Conservation (phyloP, 2,329 filamentous ascomycete species). For the Colletotrichum sp. region DNA sequence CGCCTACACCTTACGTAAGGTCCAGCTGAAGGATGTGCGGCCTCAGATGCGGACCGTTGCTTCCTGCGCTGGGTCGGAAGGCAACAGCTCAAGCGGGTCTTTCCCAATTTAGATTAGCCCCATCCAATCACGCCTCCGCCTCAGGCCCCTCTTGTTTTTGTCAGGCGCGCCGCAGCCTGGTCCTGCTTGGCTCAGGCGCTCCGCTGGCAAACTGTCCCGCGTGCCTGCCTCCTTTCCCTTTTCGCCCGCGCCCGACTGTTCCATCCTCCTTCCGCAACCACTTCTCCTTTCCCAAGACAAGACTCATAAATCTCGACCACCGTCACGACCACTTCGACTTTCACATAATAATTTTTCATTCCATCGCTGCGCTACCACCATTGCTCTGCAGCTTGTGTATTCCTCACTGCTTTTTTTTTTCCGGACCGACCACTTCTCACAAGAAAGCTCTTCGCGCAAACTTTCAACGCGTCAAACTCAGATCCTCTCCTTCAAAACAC, state of each 20-base stretch:
- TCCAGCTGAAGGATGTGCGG: neutral
- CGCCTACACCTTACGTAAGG: neutral
- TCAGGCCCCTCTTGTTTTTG: conserved; percentile 15
- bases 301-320: neutral
- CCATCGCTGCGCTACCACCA: neutral
- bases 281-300: conserved; percentile 1
- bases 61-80: conserved; percentile 3
- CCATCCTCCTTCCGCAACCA: conserved; percentile 1
- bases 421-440: neutral
- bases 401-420: neutral
- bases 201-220: conserved; percentile 5
- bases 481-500: neutral
- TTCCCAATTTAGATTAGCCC: neutral
- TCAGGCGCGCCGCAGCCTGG: conserved; percentile 15
- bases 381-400: conserved; percentile 5
- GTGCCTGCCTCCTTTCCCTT: conserved; percentile 16
- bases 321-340: neutral
- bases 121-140: neutral
- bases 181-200: neutral
- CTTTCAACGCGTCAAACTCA: conserved; percentile 7
- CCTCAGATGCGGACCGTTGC: neutral
- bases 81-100: conserved; percentile 8
- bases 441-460: neutral
- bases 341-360: neutral
- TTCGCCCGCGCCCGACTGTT: neutral